Base-by-base conservation (phyloP, 768 basidiomycete species). In the Multifurca ochricompacta region DNA sequence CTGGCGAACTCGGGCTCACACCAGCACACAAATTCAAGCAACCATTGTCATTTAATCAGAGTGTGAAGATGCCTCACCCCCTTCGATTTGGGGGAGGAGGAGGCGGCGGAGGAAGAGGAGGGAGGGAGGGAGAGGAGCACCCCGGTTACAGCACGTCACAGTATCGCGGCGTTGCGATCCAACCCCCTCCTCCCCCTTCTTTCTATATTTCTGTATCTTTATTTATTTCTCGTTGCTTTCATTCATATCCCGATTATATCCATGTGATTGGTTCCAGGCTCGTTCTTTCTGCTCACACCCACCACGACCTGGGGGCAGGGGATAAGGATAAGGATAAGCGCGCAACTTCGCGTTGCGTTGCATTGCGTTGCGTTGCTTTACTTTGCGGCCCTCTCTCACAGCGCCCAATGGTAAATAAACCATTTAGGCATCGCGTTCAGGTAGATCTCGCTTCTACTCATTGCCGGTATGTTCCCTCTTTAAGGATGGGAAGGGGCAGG, bases 61-160 rank as follows among this genome's bases (percentile, higher is more conserved):
- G 28, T 54, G 54, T 55, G 54, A 55, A 49, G 39, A 21, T 21
- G 45, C 25, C 46, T 54, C 53, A 37, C 37, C 11, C 45, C 19
- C 21, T 19, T 42, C 41, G 41, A 21, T 42, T n/a, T n/a, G n/a
- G n/a, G n/a, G n/a, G n/a, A n/a, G n/a, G n/a, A n/a, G n/a, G n/a
- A n/a, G n/a, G n/a, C n/a, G n/a, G n/a, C n/a, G n/a, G n/a, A n/a
- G n/a, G n/a, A n/a, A n/a, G n/a, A n/a, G n/a, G n/a, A n/a, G n/a
- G n/a, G n/a, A n/a, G n/a, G n/a, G n/a, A n/a, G n/a, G n/a, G n/a
- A n/a, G n/a, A n/a, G n/a, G n/a, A n/a, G n/a, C n/a, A n/a, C n/a
- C n/a, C n/a, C n/a, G n/a, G n/a, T n/a, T n/a, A n/a, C n/a, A n/a
- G n/a, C n/a, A n/a, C n/a, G n/a, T n/a, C n/a, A n/a, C n/a, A n/a